Conservation (phyloP, 441 rosid species). For the Mallotus repandus region DNA sequence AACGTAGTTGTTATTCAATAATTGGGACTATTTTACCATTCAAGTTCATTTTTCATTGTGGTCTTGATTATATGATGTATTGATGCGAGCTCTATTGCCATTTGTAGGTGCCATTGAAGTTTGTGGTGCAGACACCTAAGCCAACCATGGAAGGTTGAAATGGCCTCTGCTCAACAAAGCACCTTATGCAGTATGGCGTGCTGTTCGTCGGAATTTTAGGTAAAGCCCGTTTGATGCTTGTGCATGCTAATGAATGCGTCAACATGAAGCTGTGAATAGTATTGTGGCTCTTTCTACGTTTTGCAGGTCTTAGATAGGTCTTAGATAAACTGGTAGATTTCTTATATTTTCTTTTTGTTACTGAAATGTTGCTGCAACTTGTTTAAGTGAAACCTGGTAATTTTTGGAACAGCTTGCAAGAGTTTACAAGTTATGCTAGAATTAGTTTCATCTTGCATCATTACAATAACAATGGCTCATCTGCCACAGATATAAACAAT, state of each 20-base stretch:
- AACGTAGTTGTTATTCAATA: not conserved
- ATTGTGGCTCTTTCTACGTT: not conserved
- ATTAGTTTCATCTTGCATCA: no score
- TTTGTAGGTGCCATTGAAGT: slow-evolving; percentile 18
- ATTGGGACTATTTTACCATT: not conserved
- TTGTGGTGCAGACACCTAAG: not conserved
- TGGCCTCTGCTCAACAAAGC: not conserved
- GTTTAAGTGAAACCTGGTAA: not conserved
- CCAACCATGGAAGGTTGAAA: not conserved
- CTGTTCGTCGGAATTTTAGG: not conserved
- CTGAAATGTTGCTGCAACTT: not conserved
- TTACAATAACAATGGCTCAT: no score
- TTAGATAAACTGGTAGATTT: slow-evolving; percentile 10
- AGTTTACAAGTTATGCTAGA: not conserved
- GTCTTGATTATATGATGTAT: no score
- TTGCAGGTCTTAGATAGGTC: slow-evolving; percentile 3
- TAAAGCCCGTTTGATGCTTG: slow-evolving; percentile 12
- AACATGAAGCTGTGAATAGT: slow-evolving; percentile 30
- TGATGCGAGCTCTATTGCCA: not conserved
- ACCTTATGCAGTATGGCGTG: not conserved
- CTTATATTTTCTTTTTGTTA: not conserved
- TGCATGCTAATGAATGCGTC: slow-evolving; percentile 21
- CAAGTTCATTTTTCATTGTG: not conserved
- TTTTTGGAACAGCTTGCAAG: not conserved
- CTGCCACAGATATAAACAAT: no score